phyloP scores from a whole-genome alignment of 352 stramenopile genomes.

The Pythium plurisporium region DNA sequence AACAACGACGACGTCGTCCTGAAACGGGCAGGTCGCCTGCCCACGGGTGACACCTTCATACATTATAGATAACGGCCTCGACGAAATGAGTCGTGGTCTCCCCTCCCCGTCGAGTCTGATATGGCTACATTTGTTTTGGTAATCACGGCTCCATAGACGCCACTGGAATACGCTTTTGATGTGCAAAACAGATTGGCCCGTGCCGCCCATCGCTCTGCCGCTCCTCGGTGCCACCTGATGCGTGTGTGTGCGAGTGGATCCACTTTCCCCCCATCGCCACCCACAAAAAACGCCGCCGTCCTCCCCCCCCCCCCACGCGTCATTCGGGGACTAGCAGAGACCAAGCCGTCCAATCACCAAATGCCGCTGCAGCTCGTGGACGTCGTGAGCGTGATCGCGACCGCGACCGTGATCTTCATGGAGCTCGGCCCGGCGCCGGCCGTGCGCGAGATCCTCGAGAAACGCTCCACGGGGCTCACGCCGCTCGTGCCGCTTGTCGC shows the following conservation, averaged over 20 bases:
- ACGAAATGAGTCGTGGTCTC: too few relatives aligned
- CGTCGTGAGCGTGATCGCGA: conserved; percentile 24
- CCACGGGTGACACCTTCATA: conserved; percentile 8
- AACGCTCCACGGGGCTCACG: conserved; percentile 30
- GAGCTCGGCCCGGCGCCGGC: conserved; percentile 34
- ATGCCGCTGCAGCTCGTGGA: conserved; percentile 5
- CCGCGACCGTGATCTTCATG: conserved; percentile 27
- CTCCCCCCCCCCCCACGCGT: background rate
- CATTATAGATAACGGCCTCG: background rate
- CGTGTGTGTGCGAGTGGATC: too few relatives aligned
- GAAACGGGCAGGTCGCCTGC: too few relatives aligned
- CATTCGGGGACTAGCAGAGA: background rate
- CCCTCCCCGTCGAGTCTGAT: background rate
- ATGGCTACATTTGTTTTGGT: conserved; percentile 4
- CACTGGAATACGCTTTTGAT: too few relatives aligned
- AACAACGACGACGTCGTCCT: too few relatives aligned
- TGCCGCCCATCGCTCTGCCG: too few relatives aligned
- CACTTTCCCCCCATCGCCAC: too few relatives aligned
- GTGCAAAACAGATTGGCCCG: too few relatives aligned
- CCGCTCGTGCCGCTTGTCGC: conserved; percentile 45
- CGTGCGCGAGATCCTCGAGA: conserved; percentile 29
- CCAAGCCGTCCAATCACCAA: background rate
- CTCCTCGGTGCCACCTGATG: too few relatives aligned
- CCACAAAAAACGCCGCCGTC: too few relatives aligned
- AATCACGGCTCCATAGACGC: background rate